Conservation (phyloP, 2,329 filamentous ascomycete species). For the Talaromyces pinophilus region DNA sequence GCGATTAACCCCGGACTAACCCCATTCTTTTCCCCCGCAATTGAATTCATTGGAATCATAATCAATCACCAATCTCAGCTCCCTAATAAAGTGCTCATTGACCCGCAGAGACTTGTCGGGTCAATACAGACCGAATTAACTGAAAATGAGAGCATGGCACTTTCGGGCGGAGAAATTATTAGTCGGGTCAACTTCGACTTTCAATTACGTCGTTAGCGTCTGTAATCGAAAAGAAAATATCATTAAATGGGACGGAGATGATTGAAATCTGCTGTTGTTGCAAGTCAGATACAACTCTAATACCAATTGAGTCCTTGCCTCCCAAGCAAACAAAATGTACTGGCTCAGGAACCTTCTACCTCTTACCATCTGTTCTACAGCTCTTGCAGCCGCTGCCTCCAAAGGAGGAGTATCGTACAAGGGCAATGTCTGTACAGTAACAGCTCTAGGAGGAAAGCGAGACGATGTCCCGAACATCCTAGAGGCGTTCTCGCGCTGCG, state of each 20-base stretch:
- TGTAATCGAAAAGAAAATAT: background rate
- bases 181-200: background rate
- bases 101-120: background rate
- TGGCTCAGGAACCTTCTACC: slow-evolving; percentile 10
- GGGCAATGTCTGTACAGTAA: slow-evolving; percentile 42
- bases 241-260: background rate
- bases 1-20: slow-evolving; percentile 16
- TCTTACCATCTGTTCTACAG: background rate
- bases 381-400: slow-evolving; percentile 6
- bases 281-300: background rate
- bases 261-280: background rate
- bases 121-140: slow-evolving; percentile 6
- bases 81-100: background rate
- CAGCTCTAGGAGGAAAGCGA: slow-evolving; percentile 39
- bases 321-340: slow-evolving; percentile 11
- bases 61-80: background rate
- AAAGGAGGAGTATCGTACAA: slow-evolving; percentile 20
- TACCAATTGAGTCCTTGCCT: background rate
- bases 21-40: slow-evolving; percentile 19
- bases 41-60: background rate
- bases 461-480: slow-evolving; percentile 47
- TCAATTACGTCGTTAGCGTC: background rate
- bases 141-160: background rate
- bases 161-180: background rate
- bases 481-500: slow-evolving; percentile 44